Percentiles rank a stretch among this genome's conserved stretches.
These are phyloP conservation scores for Aegilops tauschii DNA, from an alignment of 176 grass and related monocot genomes.

Conservation along the genomic window DNA sequence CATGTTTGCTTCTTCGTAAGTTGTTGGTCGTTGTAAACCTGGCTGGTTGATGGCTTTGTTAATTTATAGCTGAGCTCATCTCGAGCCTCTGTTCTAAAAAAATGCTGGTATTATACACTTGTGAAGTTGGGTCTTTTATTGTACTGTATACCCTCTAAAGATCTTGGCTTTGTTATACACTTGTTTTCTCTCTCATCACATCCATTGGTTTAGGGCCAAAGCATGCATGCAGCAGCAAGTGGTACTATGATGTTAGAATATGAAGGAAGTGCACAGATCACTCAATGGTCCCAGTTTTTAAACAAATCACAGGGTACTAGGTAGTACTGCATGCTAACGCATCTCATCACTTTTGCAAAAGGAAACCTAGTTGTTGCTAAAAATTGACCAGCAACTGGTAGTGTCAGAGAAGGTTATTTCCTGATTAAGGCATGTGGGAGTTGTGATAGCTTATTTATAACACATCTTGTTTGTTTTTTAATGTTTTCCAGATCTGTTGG, in stretches of 20 bases:
- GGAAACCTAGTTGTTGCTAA: constrained; percentile 19
- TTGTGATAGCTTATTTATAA: constrained; percentile 50
- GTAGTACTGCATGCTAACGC: constrained; percentile 17
- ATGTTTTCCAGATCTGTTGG: background rate
- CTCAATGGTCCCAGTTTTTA: constrained; percentile 22
- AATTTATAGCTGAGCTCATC: background rate
- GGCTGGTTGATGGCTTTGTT: background rate
- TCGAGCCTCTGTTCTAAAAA: background rate
- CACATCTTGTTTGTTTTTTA: constrained; percentile 8
- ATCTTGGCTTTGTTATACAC: background rate
- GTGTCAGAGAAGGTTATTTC: constrained; percentile 43
- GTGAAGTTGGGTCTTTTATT: background rate
- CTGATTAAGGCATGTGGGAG: constrained; percentile 37
- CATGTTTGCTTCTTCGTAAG: background rate
- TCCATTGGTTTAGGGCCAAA: background rate
- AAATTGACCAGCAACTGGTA: constrained; percentile 27
- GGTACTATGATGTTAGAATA: constrained; percentile 31
- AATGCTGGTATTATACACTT: background rate
- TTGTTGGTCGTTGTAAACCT: background rate
- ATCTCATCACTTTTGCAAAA: constrained; percentile 31
- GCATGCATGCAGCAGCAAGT: background rate
- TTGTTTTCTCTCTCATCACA: too few relatives aligned
- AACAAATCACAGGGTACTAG: constrained; percentile 39
- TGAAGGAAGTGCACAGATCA: background rate
- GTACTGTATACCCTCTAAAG: background rate